Evolutionary conservation across 441 rosid species (phyloP).

Genomic region (Populus tomentosa): DNA sequence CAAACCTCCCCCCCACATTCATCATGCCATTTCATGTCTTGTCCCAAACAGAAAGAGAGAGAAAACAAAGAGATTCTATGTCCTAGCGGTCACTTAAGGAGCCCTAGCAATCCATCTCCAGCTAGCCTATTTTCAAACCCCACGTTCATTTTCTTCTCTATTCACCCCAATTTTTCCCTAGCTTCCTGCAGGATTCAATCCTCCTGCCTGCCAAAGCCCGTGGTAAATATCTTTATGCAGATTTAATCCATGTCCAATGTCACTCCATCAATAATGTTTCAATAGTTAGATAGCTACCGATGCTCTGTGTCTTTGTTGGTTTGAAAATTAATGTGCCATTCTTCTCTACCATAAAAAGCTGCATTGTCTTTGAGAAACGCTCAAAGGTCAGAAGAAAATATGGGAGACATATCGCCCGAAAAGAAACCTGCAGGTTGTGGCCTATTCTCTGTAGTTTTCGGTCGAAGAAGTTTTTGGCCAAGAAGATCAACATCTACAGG

Average conservation of each 20-base stretch:
- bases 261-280: background rate
- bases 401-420: constrained; percentile 44
- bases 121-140: constrained; percentile 14
- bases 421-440: constrained; percentile 62
- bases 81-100: constrained; percentile 36
- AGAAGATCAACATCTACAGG: constrained; percentile 49
- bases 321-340: constrained; percentile 1
- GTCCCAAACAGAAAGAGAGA: constrained; percentile 21
- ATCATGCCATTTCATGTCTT: constrained; percentile 21
- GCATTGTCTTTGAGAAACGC: background rate
- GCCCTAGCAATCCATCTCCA: constrained; percentile 28
- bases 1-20: background rate
- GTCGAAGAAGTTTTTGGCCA: constrained; percentile 51
- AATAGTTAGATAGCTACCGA: background rate
- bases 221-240: no score
- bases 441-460: constrained; percentile 60
- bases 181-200: background rate
- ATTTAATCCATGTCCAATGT: no score
- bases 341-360: background rate
- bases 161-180: background rate
- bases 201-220: background rate
- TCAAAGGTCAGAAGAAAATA: background rate
- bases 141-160: background rate
- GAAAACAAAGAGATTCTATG: constrained; percentile 8
- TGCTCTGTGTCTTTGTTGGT: background rate